These are phyloP conservation scores for Entelexis paramagnoliae DNA, from an alignment of 1,139 yeast species.

Conservation along the genomic window DNA sequence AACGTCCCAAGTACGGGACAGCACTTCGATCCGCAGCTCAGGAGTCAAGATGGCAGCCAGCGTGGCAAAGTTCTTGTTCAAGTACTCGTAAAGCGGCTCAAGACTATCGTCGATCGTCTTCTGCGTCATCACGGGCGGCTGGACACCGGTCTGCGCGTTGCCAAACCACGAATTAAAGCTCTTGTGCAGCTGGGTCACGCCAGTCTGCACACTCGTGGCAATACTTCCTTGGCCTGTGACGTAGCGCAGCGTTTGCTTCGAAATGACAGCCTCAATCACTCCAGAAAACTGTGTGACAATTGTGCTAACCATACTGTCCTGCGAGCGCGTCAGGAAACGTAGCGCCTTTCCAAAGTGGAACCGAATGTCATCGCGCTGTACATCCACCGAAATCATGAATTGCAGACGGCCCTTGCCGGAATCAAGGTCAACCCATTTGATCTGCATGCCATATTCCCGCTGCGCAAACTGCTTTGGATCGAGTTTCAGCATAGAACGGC, in stretches of 20 bases:
- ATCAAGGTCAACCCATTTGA: constrained; percentile 43
- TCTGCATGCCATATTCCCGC: constrained; percentile 22
- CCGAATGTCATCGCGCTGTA: constrained; percentile 65
- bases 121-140: constrained; percentile 12
- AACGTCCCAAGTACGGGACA: constrained; percentile 68
- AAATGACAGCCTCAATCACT: constrained; percentile 39
- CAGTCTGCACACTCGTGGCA: constrained; percentile 17
- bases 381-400: constrained; percentile 63
- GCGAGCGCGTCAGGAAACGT: constrained; percentile 50
- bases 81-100: constrained; percentile 62
- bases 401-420: constrained; percentile 31
- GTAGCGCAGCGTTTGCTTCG: constrained; percentile 30
- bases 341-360: constrained; percentile 72
- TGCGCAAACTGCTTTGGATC: constrained; percentile 51
- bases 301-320: constrained; percentile 52
- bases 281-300: constrained; percentile 48
- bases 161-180: constrained; percentile 22
- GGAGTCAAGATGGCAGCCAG: constrained; percentile 55
- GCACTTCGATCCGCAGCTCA: constrained; percentile 51
- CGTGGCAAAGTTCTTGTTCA: constrained; percentile 58
- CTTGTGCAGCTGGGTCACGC: constrained; percentile 19
- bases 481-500: constrained; percentile 52
- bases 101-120: constrained; percentile 49
- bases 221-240: constrained; percentile 17
- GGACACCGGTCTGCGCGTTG: constrained; percentile 8